These are phyloP conservation scores for Colletotrichum sp. DNA, from an alignment of 2,329 filamentous ascomycete species.

Conservation along the genomic window DNA sequence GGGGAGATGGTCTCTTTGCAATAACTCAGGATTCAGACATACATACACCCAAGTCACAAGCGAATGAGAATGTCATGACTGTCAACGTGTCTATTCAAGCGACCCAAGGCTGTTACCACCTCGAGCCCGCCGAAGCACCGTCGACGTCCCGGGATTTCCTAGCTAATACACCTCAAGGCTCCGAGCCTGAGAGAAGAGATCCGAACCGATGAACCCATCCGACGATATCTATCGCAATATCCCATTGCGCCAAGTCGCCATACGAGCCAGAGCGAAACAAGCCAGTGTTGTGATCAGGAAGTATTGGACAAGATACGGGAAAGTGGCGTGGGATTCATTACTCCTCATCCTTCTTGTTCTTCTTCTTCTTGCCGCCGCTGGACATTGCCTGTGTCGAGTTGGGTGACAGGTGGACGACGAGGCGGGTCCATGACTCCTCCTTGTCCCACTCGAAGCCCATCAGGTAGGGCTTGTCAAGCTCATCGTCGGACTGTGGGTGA, in stretches of 20 bases:
- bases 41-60: not conserved
- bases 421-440: conserved; percentile 85
- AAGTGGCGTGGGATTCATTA: conserved; percentile 23
- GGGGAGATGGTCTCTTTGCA: not conserved
- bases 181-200: conserved; percentile 20
- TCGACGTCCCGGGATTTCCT: not conserved
- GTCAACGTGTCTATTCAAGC: conserved; percentile 1
- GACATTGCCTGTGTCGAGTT: conserved; percentile 57
- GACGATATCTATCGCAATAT: conserved; percentile 49
- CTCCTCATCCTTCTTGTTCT: conserved; percentile 51
- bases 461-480: conserved; percentile 85
- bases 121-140: not conserved
- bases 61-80: not conserved
- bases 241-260: conserved; percentile 45
- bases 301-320: conserved; percentile 45
- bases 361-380: conserved; percentile 67
- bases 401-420: conserved; percentile 76
- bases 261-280: conserved; percentile 41
- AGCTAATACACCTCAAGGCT: not conserved
- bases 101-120: not conserved
- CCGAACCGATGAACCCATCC: conserved; percentile 29
- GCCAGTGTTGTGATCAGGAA: conserved; percentile 34
- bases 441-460: conserved; percentile 97
- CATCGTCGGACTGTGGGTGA: conserved; percentile 77
- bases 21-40: not conserved